Percentiles rank a stretch among this genome's conserved stretches.
Conservation (phyloP, 2,329 filamentous ascomycete species). For the Diaporthe australafricana region DNA sequence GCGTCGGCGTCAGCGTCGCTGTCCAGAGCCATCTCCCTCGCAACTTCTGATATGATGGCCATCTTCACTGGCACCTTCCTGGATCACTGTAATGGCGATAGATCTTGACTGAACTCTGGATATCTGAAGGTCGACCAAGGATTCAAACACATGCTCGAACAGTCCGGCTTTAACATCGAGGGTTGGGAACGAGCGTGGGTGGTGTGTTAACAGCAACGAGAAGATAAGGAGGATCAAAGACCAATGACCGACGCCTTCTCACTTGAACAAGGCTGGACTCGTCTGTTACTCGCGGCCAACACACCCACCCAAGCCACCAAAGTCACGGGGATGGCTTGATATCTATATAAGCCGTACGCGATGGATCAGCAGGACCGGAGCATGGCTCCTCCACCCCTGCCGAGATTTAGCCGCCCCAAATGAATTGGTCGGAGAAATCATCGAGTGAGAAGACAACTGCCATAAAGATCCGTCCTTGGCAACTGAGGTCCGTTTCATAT, state of each 20-base stretch:
- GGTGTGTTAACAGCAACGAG: background rate
- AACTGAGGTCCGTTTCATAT: slow-evolving; percentile 22
- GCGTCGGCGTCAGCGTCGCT: slow-evolving; percentile 49
- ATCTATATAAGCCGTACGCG: slow-evolving; percentile 40
- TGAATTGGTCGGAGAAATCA: slow-evolving; percentile 34
- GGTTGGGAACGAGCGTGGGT: slow-evolving; percentile 16
- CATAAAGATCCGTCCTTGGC: slow-evolving; percentile 3
- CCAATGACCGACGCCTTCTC: background rate
- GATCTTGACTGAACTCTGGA: background rate
- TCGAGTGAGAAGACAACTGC: slow-evolving; percentile 8
- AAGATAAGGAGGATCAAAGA: background rate
- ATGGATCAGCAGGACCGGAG: slow-evolving; percentile 33
- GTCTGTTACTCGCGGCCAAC: background rate
- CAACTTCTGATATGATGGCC: slow-evolving; percentile 39
- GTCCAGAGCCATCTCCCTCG: slow-evolving; percentile 45
- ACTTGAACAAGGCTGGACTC: background rate
- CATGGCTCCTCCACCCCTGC: slow-evolving; percentile 36
- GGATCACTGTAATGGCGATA: background rate
- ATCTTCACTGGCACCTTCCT: slow-evolving; percentile 36
- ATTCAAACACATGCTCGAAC: background rate
- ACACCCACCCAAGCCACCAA: slow-evolving; percentile 18
- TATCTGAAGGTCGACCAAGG: background rate
- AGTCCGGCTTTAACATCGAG: background rate
- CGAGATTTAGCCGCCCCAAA: slow-evolving; percentile 46
- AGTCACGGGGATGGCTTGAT: slow-evolving; percentile 34